Evolutionary conservation across 305 asterid species (phyloP).

Genomic region (Fraxinus greggii): DNA sequence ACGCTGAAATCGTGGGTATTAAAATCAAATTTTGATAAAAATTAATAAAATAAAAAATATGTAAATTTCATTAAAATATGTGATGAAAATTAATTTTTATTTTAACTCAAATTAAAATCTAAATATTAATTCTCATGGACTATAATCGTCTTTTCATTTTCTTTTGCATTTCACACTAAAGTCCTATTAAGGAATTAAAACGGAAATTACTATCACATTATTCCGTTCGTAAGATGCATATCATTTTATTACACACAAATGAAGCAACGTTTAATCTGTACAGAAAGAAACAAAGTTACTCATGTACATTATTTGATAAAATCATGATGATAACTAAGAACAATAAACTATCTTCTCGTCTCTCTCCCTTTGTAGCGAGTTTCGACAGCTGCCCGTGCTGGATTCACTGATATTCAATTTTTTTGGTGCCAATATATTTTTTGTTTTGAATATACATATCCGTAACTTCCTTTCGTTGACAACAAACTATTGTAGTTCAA

Average conservation of each 20-base stretch:
- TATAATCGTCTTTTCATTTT: not conserved
- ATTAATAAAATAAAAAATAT: too few relatives aligned
- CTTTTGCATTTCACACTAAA: not conserved
- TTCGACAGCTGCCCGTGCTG: too few relatives aligned
- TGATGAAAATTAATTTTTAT: too few relatives aligned
- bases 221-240: not conserved
- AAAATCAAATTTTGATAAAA: not conserved
- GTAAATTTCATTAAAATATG: not conserved
- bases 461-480: too few relatives aligned
- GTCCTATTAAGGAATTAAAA: not conserved
- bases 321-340: too few relatives aligned
- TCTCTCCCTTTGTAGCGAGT: not conserved
- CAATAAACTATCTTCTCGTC: not conserved
- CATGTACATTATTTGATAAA: too few relatives aligned
- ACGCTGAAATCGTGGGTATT: not conserved
- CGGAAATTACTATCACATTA: not conserved
- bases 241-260: not conserved
- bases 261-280: not conserved
- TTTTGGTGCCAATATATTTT: too few relatives aligned
- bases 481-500: too few relatives aligned
- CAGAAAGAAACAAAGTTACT: too few relatives aligned
- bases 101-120: too few relatives aligned
- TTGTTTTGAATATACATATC: too few relatives aligned
- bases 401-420: too few relatives aligned
- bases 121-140: not conserved